Evolutionary conservation across 2,329 filamentous ascomycete genomes (phyloP).

Genomic region (Pyricularia sp.): DNA sequence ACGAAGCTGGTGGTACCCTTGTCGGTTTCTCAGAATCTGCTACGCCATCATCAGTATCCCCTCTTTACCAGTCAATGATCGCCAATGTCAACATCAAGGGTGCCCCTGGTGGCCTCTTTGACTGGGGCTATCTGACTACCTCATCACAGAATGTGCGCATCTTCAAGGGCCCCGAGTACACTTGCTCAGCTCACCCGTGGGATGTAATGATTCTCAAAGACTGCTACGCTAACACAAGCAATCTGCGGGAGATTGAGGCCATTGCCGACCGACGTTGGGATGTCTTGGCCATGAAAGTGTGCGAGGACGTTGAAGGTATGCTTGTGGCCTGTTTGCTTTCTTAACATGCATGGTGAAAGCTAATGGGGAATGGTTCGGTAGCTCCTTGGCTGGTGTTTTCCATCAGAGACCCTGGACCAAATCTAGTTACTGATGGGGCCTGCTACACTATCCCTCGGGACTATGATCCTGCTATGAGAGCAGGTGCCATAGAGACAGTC

Average conservation of each 20-base stretch:
- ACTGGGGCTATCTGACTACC: background rate
- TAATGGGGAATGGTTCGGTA: background rate
- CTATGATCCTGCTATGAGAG: background rate
- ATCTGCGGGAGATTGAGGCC: background rate
- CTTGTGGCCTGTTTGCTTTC: background rate
- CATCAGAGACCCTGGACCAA: background rate
- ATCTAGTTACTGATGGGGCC: background rate
- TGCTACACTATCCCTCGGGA: background rate
- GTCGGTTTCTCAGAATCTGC: background rate
- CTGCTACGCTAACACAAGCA: background rate
- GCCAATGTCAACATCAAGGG: background rate
- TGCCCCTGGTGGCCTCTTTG: background rate
- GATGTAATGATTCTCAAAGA: background rate
- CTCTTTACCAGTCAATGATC: background rate
- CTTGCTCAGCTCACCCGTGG: background rate
- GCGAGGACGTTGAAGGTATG: background rate
- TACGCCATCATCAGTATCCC: background rate
- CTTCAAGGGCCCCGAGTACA: background rate
- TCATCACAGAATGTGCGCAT: background rate
- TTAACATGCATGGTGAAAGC: background rate
- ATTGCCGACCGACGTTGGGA: background rate
- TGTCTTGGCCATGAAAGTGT: background rate
- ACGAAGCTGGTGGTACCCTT: background rate
- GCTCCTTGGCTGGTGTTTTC: background rate
- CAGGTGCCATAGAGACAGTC: background rate